Conservation (phyloP, 768 basidiomycete species). For the Gautieria morchelliformis region DNA sequence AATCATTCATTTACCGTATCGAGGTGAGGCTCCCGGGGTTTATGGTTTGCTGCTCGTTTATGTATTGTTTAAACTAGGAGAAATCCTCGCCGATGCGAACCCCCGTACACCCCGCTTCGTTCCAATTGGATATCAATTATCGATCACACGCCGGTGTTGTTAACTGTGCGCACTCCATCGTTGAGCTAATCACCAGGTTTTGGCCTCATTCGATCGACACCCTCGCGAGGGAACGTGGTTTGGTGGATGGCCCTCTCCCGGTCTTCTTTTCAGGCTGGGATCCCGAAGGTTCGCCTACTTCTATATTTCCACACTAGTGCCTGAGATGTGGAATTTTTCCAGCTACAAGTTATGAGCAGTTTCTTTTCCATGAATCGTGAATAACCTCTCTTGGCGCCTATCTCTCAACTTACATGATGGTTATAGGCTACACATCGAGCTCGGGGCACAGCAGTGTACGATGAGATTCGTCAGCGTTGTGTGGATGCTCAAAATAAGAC, state of each 20-base stretch:
- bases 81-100: neutral
- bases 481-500: neutral
- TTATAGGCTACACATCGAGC: constrained; percentile 30
- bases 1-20: constrained; percentile 51
- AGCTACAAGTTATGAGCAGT: constrained; percentile 37
- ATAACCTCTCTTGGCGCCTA: constrained; percentile 8
- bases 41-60: neutral
- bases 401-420: neutral
- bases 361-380: constrained; percentile 43
- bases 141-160: constrained; percentile 69
- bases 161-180: constrained; percentile 55
- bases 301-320: neutral
- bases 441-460: constrained; percentile 58
- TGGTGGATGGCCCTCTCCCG: constrained; percentile 45
- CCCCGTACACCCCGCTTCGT: constrained; percentile 20
- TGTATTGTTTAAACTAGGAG: neutral
- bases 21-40: constrained; percentile 35
- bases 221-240: constrained; percentile 45
- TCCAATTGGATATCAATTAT: constrained; percentile 57
- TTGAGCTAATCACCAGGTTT: constrained; percentile 49
- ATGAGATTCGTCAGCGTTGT: constrained; percentile 4
- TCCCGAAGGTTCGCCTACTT: neutral
- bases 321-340: neutral
- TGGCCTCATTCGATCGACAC: constrained; percentile 60
- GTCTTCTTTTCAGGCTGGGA: constrained; percentile 47